Evolutionary conservation across 2,329 filamentous ascomycete genomes (phyloP), one percentile per base, ranked within the genome.

Genomic region (Colletotrichum horii): DNA sequence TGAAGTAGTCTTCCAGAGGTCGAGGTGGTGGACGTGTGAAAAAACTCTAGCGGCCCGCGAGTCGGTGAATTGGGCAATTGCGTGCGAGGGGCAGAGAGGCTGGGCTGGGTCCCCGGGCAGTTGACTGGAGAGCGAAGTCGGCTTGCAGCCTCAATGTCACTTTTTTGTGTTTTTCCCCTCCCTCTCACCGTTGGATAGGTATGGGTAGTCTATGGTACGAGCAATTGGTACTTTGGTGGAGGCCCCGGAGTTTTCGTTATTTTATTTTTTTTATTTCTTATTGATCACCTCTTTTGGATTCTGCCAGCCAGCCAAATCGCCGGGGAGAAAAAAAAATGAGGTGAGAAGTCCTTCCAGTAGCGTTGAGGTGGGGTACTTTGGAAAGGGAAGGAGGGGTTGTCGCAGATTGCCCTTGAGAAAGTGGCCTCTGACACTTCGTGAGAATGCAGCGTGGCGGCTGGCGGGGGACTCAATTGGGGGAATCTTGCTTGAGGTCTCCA

Each of bases 31-130:
- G 34, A 34, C 24, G 52, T 28, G 28, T 48, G 8, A 71, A 61
- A 75, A 75, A 75, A 75, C 73, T 75, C 64, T 73, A 73, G 73
- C 52, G 71, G 67, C 52, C 61, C 69, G 61, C 73, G 64, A 75
- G 70, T 69, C 70, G 70, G 73, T 75, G 70, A 65, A 65, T 75
- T 73, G 65, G 64, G 73, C 56, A 61, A 73, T 75, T 75, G 73
- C 73, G 73, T 75, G 73, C 73, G 73, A 75, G 70, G 62, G 61
- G 68, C 30, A 61, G 56, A 76, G 71, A 74, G 71, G 74, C 38
- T 74, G 71, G 48, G 64, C 28, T 69, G 62, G 73, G 69, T 72
- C 73, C 55, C 73, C 56, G 38, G 62, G 64, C 60, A 67, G 62
- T 72, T 32, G 24, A 64, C 64, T 75, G 66, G 68, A 38, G 69